Percentiles rank a stretch among this genome's conserved stretches.
Conservation (phyloP, 306 rosid species). For the Cucurbita maxima region DNA sequence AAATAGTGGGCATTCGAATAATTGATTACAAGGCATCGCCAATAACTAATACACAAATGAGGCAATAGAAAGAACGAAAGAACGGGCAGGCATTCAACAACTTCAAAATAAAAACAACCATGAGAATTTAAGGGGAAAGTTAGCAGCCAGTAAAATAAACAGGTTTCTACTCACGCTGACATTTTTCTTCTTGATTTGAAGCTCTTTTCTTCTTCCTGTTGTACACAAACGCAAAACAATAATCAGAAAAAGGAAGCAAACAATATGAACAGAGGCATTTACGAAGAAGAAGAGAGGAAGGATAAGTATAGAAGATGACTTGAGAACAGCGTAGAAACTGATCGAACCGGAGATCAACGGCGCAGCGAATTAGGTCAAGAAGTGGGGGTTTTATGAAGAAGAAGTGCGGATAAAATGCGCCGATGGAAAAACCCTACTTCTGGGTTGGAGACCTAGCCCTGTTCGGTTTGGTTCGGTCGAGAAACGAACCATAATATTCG, state of each 20-base stretch:
- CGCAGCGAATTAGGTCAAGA: neutral
- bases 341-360: neutral
- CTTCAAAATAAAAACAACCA: neutral
- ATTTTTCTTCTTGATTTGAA: slow-evolving; percentile 3
- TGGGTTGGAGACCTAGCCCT: neutral
- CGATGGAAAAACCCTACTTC: neutral
- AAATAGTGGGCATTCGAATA: neutral
- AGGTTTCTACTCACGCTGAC: neutral
- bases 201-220: neutral
- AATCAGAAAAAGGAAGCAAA: neutral
- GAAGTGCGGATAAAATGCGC: neutral
- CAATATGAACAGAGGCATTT: neutral
- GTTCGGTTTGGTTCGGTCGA: neutral
- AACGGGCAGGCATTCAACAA: neutral
- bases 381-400: neutral
- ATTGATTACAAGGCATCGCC: neutral
- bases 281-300: neutral
- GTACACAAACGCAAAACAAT: neutral
- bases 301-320: neutral
- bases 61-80: neutral
- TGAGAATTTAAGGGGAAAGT: neutral
- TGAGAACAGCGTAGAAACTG: neutral
- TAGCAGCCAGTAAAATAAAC: neutral
- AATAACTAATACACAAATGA: neutral
- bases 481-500: neutral